Percentiles rank a stretch among this genome's conserved stretches.
These are phyloP conservation scores for Trametes meyenii DNA, from an alignment of 768 basidiomycete species.

Conservation along the genomic window DNA sequence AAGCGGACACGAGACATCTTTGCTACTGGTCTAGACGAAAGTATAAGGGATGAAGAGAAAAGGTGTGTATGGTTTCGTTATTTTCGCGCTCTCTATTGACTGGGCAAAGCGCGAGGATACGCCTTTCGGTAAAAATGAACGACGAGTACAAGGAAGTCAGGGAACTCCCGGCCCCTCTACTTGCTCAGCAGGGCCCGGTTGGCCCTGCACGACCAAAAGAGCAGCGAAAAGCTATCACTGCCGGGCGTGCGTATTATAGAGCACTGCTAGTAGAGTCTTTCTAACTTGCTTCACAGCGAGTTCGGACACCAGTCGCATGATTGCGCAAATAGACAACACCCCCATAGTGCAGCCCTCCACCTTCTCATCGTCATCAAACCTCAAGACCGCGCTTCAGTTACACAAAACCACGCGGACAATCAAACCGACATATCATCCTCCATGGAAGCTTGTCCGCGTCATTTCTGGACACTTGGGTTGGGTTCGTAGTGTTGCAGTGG, in stretches of 20 bases:
- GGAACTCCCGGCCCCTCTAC: slow-evolving; percentile 77
- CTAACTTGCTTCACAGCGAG: slow-evolving; percentile 40
- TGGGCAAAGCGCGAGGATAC: slow-evolving; percentile 59
- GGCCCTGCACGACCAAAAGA: slow-evolving; percentile 77
- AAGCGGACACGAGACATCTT: slow-evolving; percentile 77
- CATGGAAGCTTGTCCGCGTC: slow-evolving; percentile 95
- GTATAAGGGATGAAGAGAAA: slow-evolving; percentile 65
- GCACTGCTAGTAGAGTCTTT: no score
- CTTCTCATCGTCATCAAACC: slow-evolving; percentile 60
- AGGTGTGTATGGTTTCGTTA: slow-evolving; percentile 48
- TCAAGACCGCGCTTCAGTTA: slow-evolving; percentile 88
- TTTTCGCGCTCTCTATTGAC: neutral
- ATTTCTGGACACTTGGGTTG: slow-evolving; percentile 98
- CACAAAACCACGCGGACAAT: slow-evolving; percentile 94
- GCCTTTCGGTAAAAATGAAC: slow-evolving; percentile 81
- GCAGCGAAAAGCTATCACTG: slow-evolving; percentile 68
- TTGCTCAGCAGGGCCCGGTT: slow-evolving; percentile 79
- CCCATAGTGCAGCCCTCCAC: slow-evolving; percentile 71
- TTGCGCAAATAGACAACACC: slow-evolving; percentile 75
- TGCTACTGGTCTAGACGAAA: slow-evolving; percentile 62
- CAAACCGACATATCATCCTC: slow-evolving; percentile 94
- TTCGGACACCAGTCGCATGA: slow-evolving; percentile 55
- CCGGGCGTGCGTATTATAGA: slow-evolving; percentile 54
- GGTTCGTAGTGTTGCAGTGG: slow-evolving; percentile 95
- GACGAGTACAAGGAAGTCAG: slow-evolving; percentile 90